A percentile compares a stretch with the other conserved stretches of the same genome.
These are phyloP conservation scores for Auricularia sp. DNA, from an alignment of 768 basidiomycete genomes.

Conservation along the genomic window DNA sequence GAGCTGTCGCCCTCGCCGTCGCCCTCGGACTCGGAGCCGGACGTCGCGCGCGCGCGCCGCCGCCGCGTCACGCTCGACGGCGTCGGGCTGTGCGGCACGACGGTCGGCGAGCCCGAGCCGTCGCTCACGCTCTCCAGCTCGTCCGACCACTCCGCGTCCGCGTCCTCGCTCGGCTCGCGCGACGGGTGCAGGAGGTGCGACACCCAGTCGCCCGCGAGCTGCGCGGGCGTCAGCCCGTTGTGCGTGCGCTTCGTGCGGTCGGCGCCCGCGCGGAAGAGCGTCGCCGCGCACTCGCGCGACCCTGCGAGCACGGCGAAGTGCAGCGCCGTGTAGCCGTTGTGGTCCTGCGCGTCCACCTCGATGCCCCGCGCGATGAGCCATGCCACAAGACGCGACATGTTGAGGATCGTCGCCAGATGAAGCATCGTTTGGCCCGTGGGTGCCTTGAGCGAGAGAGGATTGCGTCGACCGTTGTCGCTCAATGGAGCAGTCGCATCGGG, in stretches of 20 bases:
- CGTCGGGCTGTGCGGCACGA: not conserved
- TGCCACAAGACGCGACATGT: conserved; percentile 55
- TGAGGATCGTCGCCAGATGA: conserved; percentile 76
- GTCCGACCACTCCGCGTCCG: not conserved
- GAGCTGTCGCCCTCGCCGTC: not conserved
- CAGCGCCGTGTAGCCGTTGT: conserved; percentile 83
- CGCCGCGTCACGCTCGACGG: not conserved
- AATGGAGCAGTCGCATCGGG: conserved; percentile 36
- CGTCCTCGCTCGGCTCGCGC: conserved; percentile 2
- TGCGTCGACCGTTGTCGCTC: conserved; percentile 33
- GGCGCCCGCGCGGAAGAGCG: conserved; percentile 74
- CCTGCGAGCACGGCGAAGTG: conserved; percentile 71
- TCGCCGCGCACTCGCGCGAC: conserved; percentile 50
- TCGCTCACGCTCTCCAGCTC: conserved; percentile 19
- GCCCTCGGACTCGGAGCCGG: conserved; percentile 2
- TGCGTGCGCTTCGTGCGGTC: conserved; percentile 66
- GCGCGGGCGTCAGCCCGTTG: conserved; percentile 58
- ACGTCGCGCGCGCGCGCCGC: not conserved
- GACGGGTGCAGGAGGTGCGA: conserved; percentile 2
- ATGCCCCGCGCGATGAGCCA: conserved; percentile 66
- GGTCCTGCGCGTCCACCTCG: conserved; percentile 77
- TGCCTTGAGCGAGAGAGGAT: conserved; percentile 63
- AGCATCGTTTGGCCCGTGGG: conserved; percentile 75
- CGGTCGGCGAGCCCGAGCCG: not conserved
- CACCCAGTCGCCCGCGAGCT: conserved; percentile 19